Percentiles rank a stretch among this genome's conserved stretches.
These are phyloP conservation scores for Acacia melanoxylon DNA, from an alignment of 306 rosid genomes.

Conservation along the genomic window DNA sequence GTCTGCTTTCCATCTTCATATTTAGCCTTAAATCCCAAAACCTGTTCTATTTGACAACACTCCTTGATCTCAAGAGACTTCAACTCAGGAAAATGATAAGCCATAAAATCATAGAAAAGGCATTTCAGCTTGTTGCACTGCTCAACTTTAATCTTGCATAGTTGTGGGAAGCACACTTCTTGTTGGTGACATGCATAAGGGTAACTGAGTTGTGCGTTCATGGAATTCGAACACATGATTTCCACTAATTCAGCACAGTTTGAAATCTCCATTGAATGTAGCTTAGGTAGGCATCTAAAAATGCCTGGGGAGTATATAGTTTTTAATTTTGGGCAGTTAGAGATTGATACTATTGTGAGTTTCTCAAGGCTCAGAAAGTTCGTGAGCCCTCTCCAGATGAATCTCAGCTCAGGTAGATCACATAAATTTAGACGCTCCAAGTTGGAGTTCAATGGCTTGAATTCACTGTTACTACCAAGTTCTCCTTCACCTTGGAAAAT, in stretches of 20 bases:
- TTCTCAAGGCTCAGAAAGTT: not conserved
- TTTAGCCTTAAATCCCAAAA: not conserved
- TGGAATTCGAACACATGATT: not conserved
- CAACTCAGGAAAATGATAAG: not conserved
- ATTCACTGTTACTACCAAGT: not conserved
- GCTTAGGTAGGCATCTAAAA: not conserved
- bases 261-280: not conserved
- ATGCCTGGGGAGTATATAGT: not conserved
- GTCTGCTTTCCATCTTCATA: not conserved
- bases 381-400: not conserved
- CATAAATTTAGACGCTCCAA: not conserved
- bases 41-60: not conserved
- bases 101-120: not conserved
- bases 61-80: not conserved
- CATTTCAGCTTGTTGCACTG: not conserved
- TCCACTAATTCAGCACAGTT: not conserved
- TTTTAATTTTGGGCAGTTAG: not conserved
- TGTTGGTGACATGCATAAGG: not conserved
- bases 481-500: not conserved
- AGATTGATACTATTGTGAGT: not conserved
- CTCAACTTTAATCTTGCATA: not conserved
- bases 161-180: not conserved
- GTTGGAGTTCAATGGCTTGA: not conserved
- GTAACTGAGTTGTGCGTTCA: not conserved
- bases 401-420: not conserved